Conservation (phyloP, 2,329 filamentous ascomycete genomes). For the Davidsoniella virescens region DNA sequence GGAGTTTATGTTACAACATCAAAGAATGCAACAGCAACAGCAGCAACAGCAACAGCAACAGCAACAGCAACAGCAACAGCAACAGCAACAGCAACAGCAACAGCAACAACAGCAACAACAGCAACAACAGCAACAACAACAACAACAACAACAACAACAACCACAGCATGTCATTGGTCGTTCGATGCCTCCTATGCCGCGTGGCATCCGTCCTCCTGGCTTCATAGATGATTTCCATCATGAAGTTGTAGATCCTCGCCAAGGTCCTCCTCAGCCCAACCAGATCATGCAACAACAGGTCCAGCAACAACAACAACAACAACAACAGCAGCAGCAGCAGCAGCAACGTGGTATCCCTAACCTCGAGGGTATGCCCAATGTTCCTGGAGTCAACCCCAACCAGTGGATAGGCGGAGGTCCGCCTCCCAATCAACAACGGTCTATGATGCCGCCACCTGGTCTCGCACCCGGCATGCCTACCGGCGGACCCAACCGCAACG, state of each 20-base stretch:
- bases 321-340: too few relatives aligned
- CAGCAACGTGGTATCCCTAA: conserved; percentile 31
- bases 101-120: conserved; percentile 16
- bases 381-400: conserved; percentile 23
- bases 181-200: conserved; percentile 15
- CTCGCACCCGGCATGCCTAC: conserved; percentile 30
- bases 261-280: conserved; percentile 41
- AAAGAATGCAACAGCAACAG: conserved; percentile 18
- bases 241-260: conserved; percentile 27
- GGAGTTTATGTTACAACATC: conserved; percentile 20
- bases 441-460: conserved; percentile 45
- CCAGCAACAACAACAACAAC: too few relatives aligned
- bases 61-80: conserved; percentile 21
- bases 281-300: conserved; percentile 42
- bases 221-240: conserved; percentile 41
- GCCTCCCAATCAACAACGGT: conserved; percentile 23
- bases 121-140: conserved; percentile 21
- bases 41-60: conserved; percentile 15
- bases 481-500: conserved; percentile 23
- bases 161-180: conserved; percentile 14
- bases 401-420: conserved; percentile 32
- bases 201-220: conserved; percentile 30
- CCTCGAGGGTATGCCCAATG: conserved; percentile 43
- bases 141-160: conserved; percentile 14
- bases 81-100: conserved; percentile 17